Evolutionary conservation across 2,329 filamentous ascomycete genomes (phyloP), one percentile per base, ranked within the genome.

Genomic region (Verticillium dahliae): DNA sequence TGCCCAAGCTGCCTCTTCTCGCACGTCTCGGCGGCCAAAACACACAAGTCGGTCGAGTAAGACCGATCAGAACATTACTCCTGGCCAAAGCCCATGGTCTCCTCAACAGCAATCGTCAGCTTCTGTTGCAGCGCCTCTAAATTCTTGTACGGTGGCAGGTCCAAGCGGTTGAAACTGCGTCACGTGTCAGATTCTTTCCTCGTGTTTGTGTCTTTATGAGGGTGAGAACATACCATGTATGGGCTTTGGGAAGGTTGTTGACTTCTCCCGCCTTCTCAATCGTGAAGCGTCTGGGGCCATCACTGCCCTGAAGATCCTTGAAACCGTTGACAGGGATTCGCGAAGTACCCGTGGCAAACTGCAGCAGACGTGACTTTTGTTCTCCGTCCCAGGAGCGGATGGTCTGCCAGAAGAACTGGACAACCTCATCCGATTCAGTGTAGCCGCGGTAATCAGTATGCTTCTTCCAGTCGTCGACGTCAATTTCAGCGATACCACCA

Each of bases 391-490:
- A 99, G 64, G 87, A 91, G 67, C 94, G 89, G 67, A 99, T 95
- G 64, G 90, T 94, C 81, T 97, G 93, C 95, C 95, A 99, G 85
- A 99, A 99, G 81, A 96, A 93, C 75, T 96, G 91, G 67, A 99
- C 95, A 33, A 99, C 95, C 72, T 97, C 92, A 70, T 99, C 95
- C 62, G 89, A 92, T 78, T 99, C 95, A 10, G 96, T 97, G 83
- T 99, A 99, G 60, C 95, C 95, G 69, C 95, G 90, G 77, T 99
- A 99, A 73, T 99, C 95, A 56, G 95, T 99, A 79, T 99, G 95
- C 82, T 99, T 99, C 89, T 99, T 98, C 95, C 95, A 99, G 77
- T 99, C 95, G 63, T 99, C 95, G 15, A 99, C 94, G 71, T 99
- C 95, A 68, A 99, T 99, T 77, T 99, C 95, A n/a, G 95, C 95